These are phyloP conservation scores for Neurospora sp. DNA, from an alignment of 495 filamentous ascomycete species.

Conservation along the genomic window DNA sequence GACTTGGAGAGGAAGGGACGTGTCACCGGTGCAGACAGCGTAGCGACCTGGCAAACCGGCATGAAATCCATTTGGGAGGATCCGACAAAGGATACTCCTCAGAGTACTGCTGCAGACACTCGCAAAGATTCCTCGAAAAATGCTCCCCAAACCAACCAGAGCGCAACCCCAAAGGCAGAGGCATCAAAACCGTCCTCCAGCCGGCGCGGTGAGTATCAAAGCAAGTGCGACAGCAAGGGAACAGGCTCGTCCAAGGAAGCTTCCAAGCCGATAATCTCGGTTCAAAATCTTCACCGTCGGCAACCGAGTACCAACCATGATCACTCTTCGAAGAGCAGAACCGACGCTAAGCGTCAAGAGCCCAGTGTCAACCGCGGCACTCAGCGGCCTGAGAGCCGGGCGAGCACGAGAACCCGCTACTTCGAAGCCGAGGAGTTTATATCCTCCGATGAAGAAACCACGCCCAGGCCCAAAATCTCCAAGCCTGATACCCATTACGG, in stretches of 20 bases:
- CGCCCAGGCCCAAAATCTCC: neutral
- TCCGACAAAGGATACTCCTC: neutral
- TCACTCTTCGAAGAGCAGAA: neutral
- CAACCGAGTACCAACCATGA: neutral
- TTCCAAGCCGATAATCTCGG: neutral
- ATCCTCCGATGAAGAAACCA: neutral
- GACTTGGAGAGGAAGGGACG: neutral
- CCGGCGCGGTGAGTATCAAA: neutral
- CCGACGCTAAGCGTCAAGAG: neutral
- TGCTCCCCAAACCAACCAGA: too few relatives aligned
- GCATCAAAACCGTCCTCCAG: neutral
- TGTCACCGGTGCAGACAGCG: neutral
- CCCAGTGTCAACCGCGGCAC: accelerated
- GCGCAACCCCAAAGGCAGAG: too few relatives aligned
- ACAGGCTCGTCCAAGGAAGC: neutral
- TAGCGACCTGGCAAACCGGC: neutral
- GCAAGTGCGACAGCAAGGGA: neutral
- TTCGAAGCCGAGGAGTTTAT: neutral
- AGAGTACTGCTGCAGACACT: too few relatives aligned
- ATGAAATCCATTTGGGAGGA: neutral
- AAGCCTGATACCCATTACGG: accelerated
- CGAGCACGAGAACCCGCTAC: neutral
- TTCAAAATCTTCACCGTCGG: neutral
- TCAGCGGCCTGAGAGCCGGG: neutral
- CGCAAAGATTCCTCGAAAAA: too few relatives aligned